A percentile compares a stretch with the other conserved stretches of the same genome.
Conservation (phyloP, 345 rosid genomes). For the Geranium brycei region DNA sequence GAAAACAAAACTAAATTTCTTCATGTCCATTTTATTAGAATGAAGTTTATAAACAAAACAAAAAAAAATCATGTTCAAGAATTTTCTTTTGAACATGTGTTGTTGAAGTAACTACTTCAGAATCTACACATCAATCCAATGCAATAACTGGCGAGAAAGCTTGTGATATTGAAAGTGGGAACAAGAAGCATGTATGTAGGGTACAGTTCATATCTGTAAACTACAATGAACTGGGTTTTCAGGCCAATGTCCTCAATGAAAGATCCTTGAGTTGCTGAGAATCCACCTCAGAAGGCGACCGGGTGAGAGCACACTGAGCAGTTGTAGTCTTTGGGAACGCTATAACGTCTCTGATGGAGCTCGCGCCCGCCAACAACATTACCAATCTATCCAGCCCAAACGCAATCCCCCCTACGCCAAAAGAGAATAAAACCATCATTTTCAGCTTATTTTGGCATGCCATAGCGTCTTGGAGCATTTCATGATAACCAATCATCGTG, state of each 20-base stretch:
- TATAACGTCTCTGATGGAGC: slow-evolving; percentile 82
- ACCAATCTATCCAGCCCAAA: slow-evolving; percentile 86
- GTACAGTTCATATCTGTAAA: too few relatives aligned
- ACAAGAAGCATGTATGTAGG: too few relatives aligned
- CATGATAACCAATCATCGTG: background rate
- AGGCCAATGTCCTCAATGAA: slow-evolving; percentile 19
- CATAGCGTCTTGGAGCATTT: background rate
- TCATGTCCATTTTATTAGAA: too few relatives aligned
- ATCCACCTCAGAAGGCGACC: slow-evolving; percentile 89
- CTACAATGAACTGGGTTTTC: too few relatives aligned
- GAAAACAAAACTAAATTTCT: too few relatives aligned
- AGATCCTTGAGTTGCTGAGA: slow-evolving; percentile 69
- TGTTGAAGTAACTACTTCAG: too few relatives aligned
- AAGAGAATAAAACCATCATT: background rate
- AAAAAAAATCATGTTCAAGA: too few relatives aligned
- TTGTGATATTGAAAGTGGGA: too few relatives aligned
- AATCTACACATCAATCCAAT: too few relatives aligned
- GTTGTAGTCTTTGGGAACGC: slow-evolving; percentile 95
- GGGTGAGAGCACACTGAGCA: slow-evolving; percentile 87
- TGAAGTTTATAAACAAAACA: too few relatives aligned
- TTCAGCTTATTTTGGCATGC: background rate
- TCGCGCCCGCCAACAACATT: slow-evolving; percentile 68
- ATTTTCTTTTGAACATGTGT: too few relatives aligned
- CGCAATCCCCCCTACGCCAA: slow-evolving; percentile 73
- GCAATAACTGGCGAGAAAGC: too few relatives aligned